Evolutionary conservation across 768 basidiomycete species (phyloP).

Genomic region (Porphyrellus cyaneotinctus): DNA sequence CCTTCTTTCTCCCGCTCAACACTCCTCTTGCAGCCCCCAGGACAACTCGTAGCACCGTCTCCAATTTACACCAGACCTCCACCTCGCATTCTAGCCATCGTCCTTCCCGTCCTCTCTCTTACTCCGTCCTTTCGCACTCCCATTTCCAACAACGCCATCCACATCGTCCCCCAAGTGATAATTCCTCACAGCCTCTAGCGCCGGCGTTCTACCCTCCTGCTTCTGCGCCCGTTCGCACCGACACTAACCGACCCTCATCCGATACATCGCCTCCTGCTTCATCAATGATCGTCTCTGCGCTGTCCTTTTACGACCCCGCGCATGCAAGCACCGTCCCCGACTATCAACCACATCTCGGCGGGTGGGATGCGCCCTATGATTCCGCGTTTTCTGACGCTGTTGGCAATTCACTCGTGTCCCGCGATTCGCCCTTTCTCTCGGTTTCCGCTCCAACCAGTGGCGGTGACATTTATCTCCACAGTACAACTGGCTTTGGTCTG

Average conservation of each 20-base stretch:
- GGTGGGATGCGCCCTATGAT: constrained; percentile 20
- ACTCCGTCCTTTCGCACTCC: background rate
- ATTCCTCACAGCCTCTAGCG: background rate
- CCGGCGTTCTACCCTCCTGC: constrained; percentile 1
- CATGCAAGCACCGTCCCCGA: constrained; percentile 32
- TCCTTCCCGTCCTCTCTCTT: background rate
- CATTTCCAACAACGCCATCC: background rate
- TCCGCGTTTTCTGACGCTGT: constrained; percentile 6
- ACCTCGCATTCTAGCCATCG: too few species aligned
- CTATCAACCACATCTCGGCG: constrained; percentile 41
- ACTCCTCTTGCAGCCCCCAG: constrained; percentile 7
- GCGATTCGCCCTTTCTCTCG: background rate
- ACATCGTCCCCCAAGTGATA: background rate
- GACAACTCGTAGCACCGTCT: background rate
- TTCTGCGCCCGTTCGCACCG: background rate
- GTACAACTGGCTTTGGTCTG: background rate
- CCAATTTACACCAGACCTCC: background rate
- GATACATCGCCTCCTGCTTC: constrained; percentile 1
- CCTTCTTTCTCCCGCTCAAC: background rate
- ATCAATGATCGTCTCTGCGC: constrained; percentile 51
- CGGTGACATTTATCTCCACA: background rate
- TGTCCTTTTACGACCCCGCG: constrained; percentile 52
- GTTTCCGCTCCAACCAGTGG: background rate
- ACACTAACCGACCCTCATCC: background rate
- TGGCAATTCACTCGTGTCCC: background rate